phyloP scores from a whole-genome alignment of 2,329 filamentous ascomycete species.

The Davidsoniella neocaledoniae region DNA sequence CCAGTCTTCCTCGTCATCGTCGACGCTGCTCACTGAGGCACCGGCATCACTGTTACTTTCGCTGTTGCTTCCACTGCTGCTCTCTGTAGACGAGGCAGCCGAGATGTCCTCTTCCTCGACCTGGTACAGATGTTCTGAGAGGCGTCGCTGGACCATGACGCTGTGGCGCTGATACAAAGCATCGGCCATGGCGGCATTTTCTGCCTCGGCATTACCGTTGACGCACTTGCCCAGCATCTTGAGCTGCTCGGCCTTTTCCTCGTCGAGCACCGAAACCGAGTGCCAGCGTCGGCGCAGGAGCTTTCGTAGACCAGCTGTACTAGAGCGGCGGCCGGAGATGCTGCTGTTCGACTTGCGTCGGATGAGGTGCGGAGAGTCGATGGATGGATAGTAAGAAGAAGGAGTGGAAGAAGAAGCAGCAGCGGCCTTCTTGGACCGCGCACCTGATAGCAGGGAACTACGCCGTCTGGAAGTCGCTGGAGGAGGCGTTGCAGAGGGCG shows the following conservation, averaged over 20 bases:
- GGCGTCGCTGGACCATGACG: not conserved
- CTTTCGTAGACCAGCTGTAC: conserved; percentile 1
- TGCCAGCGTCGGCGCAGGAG: conserved; percentile 6
- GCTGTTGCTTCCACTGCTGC: not conserved
- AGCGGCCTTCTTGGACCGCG: too few species aligned
- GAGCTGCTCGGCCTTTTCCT: conserved; percentile 5
- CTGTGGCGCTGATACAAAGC: not conserved
- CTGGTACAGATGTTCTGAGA: conserved; percentile 8
- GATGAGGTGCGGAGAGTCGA: conserved; percentile 6
- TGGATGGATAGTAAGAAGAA: not conserved
- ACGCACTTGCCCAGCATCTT: conserved; percentile 8
- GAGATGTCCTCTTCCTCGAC: conserved; percentile 4
- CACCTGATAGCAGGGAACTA: too few species aligned
- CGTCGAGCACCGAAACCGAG: conserved; percentile 6
- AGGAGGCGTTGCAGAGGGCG: too few species aligned
- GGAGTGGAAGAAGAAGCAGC: not conserved
- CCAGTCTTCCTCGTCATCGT: too few species aligned
- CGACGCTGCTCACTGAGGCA: not conserved
- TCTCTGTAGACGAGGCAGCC: not conserved
- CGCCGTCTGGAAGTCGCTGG: too few species aligned
- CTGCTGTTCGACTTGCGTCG: conserved; percentile 1
- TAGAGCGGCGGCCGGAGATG: not conserved
- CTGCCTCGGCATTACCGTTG: conserved; percentile 8
- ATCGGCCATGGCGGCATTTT: conserved; percentile 1
- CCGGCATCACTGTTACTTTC: not conserved